Evolutionary conservation across 768 basidiomycete genomes (phyloP).

Genomic region (Dictyophora rubrovolvata): DNA sequence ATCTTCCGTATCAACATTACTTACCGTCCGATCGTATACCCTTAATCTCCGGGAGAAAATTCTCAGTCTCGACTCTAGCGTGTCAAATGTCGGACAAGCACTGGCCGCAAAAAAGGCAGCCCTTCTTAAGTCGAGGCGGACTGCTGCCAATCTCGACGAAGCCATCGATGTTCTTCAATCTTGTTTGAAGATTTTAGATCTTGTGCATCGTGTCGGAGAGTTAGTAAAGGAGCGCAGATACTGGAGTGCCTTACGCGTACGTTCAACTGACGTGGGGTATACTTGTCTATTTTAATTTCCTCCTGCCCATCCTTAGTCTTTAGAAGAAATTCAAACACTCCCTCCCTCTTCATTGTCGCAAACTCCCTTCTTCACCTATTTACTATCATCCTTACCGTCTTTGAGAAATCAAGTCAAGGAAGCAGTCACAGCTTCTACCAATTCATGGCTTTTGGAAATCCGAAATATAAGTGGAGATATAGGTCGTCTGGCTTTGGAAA

Average conservation of each 20-base stretch:
- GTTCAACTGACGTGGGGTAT: conserved; percentile 26
- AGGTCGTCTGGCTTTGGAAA: conserved; percentile 78
- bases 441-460: conserved; percentile 94
- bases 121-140: conserved; percentile 82
- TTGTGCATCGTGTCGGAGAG: conserved; percentile 83
- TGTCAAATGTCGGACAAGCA: conserved; percentile 77
- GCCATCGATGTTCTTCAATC: conserved; percentile 93
- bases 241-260: conserved; percentile 91
- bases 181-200: conserved; percentile 84
- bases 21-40: conserved; percentile 93
- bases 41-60: conserved; percentile 89
- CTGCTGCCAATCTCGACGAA: conserved; percentile 90
- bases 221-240: conserved; percentile 92
- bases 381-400: conserved; percentile 86
- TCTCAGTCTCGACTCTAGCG: conserved; percentile 75
- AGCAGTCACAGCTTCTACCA: conserved; percentile 88
- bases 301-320: conserved; percentile 50
- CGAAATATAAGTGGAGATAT: conserved; percentile 80
- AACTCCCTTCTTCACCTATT: conserved; percentile 86
- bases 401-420: conserved; percentile 83
- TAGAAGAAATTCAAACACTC: conserved; percentile 91
- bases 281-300: conserved; percentile 9
- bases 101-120: conserved; percentile 91
- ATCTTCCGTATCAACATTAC: conserved; percentile 89
- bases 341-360: conserved; percentile 82